A percentile compares a stretch with the other conserved stretches of the same genome.
phyloP scores from a whole-genome alignment of 805 yeast genomes.

The Kuraishia capsulata region DNA sequence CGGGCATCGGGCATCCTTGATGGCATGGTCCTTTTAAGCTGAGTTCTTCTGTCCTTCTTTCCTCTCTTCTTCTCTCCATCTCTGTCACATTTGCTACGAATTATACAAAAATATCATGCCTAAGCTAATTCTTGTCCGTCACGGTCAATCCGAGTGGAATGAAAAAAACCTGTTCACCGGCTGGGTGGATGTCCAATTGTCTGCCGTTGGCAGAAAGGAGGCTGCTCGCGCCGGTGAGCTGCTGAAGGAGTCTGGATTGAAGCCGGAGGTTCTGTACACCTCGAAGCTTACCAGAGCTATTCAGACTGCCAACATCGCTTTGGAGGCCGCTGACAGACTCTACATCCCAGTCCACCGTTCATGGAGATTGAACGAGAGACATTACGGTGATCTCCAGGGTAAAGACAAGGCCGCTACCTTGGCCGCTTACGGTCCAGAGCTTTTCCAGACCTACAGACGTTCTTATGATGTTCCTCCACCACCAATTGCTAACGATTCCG shows the following conservation, averaged over 20 bases:
- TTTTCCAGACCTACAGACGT: slow-evolving; percentile 97
- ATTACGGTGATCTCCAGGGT: slow-evolving; percentile 98
- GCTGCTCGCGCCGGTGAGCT: slow-evolving; percentile 91
- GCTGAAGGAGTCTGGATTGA: slow-evolving; percentile 74
- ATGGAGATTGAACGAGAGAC: slow-evolving; percentile 99
- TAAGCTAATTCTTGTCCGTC: slow-evolving; percentile 88
- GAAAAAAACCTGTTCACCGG: slow-evolving; percentile 97
- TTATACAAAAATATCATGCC: background rate
- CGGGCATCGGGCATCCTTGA: background rate
- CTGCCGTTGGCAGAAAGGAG: slow-evolving; percentile 79
- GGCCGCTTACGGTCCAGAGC: slow-evolving; percentile 79
- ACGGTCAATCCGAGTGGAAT: slow-evolving; percentile 99
- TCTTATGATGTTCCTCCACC: slow-evolving; percentile 97
- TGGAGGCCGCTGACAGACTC: slow-evolving; percentile 79
- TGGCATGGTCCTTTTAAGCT: no score
- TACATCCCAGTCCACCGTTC: slow-evolving; percentile 89
- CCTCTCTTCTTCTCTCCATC: no score
- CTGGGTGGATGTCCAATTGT: slow-evolving; percentile 92
- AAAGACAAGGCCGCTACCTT: slow-evolving; percentile 94
- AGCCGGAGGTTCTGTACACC: slow-evolving; percentile 85
- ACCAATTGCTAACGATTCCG: slow-evolving; percentile 62
- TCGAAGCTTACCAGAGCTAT: slow-evolving; percentile 90
- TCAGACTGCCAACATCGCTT: slow-evolving; percentile 93
- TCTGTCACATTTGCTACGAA: no score
- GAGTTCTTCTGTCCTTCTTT: no score